Conservation (phyloP, 208 protist genomes). For the Trypanosoma rangeli region DNA sequence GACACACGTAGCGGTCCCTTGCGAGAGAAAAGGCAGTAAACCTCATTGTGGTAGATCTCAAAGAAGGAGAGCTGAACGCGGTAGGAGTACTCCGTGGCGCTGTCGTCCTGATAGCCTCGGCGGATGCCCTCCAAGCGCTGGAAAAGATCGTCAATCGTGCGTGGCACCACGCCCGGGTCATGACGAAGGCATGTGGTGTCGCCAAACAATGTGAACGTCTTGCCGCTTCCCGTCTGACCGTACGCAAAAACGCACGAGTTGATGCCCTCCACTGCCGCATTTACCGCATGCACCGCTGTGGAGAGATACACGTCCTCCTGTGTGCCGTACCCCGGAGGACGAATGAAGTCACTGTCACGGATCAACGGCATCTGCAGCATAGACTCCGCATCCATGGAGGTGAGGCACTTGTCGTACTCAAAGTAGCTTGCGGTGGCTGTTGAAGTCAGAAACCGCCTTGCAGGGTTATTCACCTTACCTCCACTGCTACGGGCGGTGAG, state of each 20-base stretch:
- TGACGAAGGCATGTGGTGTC: slow-evolving; percentile 54
- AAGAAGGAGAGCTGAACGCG: slow-evolving; percentile 74
- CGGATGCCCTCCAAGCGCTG: slow-evolving; percentile 46
- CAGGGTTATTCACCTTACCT: slow-evolving; percentile 18
- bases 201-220: slow-evolving; percentile 92
- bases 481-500: slow-evolving; percentile 42
- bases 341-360: slow-evolving; percentile 62
- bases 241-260: slow-evolving; percentile 92
- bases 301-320: slow-evolving; percentile 76
- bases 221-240: slow-evolving; percentile 91
- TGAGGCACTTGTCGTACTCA: slow-evolving; percentile 64
- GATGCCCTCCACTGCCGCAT: slow-evolving; percentile 77
- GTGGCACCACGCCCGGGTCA: slow-evolving; percentile 66
- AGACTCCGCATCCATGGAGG: slow-evolving; percentile 56
- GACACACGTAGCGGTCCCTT: slow-evolving; percentile 66
- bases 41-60: slow-evolving; percentile 85
- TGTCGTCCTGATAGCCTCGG: slow-evolving; percentile 39
- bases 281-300: slow-evolving; percentile 70
- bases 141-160: slow-evolving; percentile 73
- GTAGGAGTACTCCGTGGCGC: slow-evolving; percentile 58
- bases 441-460: slow-evolving; percentile 29
- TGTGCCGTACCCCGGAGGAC: slow-evolving; percentile 54
- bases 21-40: slow-evolving; percentile 74
- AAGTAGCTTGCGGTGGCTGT: slow-evolving; percentile 71
- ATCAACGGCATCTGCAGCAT: slow-evolving; percentile 67